Base-by-base conservation (phyloP, 306 rosid species). In the Corylus americana region DNA sequence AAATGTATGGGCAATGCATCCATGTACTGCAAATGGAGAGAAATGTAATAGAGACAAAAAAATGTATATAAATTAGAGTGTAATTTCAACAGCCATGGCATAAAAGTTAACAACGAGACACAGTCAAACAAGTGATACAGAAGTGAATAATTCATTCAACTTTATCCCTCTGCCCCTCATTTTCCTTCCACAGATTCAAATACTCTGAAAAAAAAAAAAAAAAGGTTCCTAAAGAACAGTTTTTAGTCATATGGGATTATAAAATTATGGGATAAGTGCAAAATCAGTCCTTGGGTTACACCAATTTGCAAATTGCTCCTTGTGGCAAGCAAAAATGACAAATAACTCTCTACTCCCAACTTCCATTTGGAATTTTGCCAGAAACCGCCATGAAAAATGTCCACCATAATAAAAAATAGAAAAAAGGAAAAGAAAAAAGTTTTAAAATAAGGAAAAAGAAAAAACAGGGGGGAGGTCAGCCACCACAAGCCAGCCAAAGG, bases 1-100 rank as follows among this genome's bases (percentile, higher is more conserved):
- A 79, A 63, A 77, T 25, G 63, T 42, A 67, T 3, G 51, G 51
- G 25, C 72, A 67, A 67, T 18, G 50, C 50, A 37, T 67, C 50
- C 10, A 67, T 73, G 51, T 20, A 45, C 20, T 50, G 54, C 49
- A 29, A 59, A 50, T 20, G 57, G 27, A 20, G 51, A n/a, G 2
- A 3, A 55, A 70, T 42, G 2, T 25, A 45, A 57, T 14, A 45
- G 70, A 27, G 12, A 42, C 37, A 50, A 1, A 57, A 55, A 42
- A 42, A 42, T 42, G n/a, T 63, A 11, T 14, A 12, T 16, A 63
- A 12, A 20, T 67, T 42, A 42, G 8, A 67, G 37, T 18, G 29
- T 8, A 42, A 67, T n/a, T 18, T 67, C 42, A 8, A 42, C 10
- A 4, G 8, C 29, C 4, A 67, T 12, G 22, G 31, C 72, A 17